Evolutionary conservation across 202 grass and related monocot genomes (phyloP), one percentile per base, ranked within the genome.

Genomic region (Digitaria exilis): DNA sequence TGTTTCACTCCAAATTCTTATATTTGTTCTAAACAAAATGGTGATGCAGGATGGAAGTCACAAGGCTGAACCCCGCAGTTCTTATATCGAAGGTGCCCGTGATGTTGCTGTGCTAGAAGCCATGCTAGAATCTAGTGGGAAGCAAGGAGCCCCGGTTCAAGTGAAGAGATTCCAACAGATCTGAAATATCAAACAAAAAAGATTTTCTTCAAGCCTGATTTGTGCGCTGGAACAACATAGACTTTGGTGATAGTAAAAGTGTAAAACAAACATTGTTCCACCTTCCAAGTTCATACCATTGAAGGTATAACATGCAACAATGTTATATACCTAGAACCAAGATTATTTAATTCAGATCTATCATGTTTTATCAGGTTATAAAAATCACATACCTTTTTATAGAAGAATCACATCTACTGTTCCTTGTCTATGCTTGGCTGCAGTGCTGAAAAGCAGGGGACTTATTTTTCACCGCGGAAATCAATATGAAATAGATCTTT

Each of bases 31-130:
- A 43, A 69, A 42, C n/a, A 69, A 68, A 68, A 80, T 68, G 2
- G 10, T 81, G 19, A 48, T 76, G 73, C 77, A 98, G 93, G 89
- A 86, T 73, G 86, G 58, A 22, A 69, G 71, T 66, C 89, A 98
- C 67, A 80, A 86, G 81, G 90, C 92, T 73, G 91, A 95, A 52
- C 73, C 80, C 18, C 93, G 93, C 8, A 93, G 89, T 88, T 90
- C 68, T 42, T 98, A 94, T 80, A 67, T 86, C 11, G 93, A 98
- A 87, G 96, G 93, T n/a, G 96, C 87, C 4, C 85, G 91, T 61
- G 96, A 98, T 65, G 91, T 98, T 31, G 96, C 96, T 1, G 93
- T 98, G 84, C 84, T 95, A 76, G 93, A 98, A 88, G 93, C 93
- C 59, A 98, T 98, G 96, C 89, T 95, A 11, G 90, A 92, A 76